These are phyloP conservation scores for Sisymbrium irio DNA, from an alignment of 345 rosid genomes.

Conservation along the genomic window DNA sequence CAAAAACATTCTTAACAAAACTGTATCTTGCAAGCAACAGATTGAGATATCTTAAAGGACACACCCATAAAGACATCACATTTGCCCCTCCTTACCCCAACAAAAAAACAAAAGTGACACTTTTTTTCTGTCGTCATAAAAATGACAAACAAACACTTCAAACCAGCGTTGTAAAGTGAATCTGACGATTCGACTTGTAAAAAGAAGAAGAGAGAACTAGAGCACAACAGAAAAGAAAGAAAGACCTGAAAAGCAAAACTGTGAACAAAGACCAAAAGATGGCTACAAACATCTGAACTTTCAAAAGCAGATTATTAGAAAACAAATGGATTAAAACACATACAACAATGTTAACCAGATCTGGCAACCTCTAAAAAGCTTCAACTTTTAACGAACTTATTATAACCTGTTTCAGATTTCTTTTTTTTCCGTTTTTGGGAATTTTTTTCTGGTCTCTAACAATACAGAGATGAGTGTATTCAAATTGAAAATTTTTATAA, in stretches of 20 bases:
- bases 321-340: conserved; percentile 20
- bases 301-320: conserved; percentile 21
- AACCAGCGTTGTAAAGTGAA: conserved; percentile 26
- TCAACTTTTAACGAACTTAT: conserved; percentile 33
- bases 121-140: conserved; percentile 11
- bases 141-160: conserved; percentile 23
- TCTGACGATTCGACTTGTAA: conserved; percentile 17
- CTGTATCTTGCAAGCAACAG: conserved; percentile 26
- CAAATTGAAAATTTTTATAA: conserved; percentile 26
- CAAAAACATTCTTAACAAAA: conserved; percentile 15
- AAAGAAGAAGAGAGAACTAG: not conserved
- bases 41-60: conserved; percentile 33
- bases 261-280: conserved; percentile 23
- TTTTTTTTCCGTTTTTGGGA: not conserved
- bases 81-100: conserved; percentile 28
- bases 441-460: conserved; percentile 25
- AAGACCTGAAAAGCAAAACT: not conserved
- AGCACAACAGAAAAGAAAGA: not conserved
- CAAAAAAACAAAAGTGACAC: conserved; percentile 27
- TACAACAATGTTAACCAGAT: conserved; percentile 35
- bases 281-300: not conserved
- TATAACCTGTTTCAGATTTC: conserved; percentile 27
- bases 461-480: conserved; percentile 31
- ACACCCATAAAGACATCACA: conserved; percentile 27
- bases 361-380: conserved; percentile 25